Base-by-base conservation (phyloP, 257 asterid species). In the Nicotiana obtusifolia region DNA sequence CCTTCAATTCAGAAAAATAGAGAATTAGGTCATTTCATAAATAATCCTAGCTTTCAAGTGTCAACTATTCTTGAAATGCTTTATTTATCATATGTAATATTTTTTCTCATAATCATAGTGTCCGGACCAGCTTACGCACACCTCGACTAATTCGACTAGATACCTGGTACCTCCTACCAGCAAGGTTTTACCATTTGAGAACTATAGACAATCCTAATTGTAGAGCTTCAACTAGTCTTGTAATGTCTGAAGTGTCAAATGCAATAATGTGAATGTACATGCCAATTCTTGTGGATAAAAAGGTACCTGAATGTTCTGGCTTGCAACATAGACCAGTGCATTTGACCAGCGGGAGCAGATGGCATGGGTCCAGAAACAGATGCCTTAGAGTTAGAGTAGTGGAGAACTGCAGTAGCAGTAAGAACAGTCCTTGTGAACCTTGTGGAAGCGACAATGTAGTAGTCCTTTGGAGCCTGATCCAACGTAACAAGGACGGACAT, bases 381-480 rank as follows among this genome's bases (percentile, higher is more conserved):
- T 15, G 87, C 49, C 49, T 31, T 82, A 37, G 99, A 96, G 86
- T 89, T 93, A 0, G 94, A 24, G 78, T 96, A 94, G 84, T 90
- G 99, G 78, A 96, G 78, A 16, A 93, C 90, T 10, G 91, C 90
- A 62, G 91, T 76, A 52, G 92, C 82, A 0, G 84, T 86, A 65
- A 89, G 93, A 88, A 84, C 89, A 2, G 80, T 64, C 49, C 82
- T 57, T 10, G 91, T 82, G 84, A 94, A 94, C 90, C 98, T 91
- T 2, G 97, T 92, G 8, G 97, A 91, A 6, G 98, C 98, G 76
- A 94, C 98, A 11, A 96, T 84, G 65, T 93, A 92, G 84, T 94
- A 93, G 85, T 92, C 98, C 83, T 89, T 92, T 0, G 98, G 90
- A 35, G 93, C 49, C 83, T 94, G 99, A 76, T 94, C 88, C 81